Percentiles rank a stretch among this genome's conserved stretches.
Evolutionary conservation across 208 protist species (phyloP).

Genomic region (Trypanosoma caninum): DNA sequence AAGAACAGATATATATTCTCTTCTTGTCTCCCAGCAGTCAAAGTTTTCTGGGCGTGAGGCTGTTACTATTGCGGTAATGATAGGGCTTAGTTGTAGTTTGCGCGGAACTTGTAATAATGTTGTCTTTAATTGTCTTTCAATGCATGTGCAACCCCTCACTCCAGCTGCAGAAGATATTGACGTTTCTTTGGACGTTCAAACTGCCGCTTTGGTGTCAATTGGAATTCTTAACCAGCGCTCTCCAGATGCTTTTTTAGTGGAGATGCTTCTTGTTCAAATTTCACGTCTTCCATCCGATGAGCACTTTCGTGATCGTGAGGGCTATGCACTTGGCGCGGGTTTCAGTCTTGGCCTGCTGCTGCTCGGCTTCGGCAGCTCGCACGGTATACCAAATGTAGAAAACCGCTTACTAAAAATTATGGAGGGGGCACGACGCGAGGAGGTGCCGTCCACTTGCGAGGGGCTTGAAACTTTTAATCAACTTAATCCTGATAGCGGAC

Average conservation of each 20-base stretch:
- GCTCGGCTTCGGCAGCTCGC: constrained; percentile 53
- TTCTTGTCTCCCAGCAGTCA: constrained; percentile 62
- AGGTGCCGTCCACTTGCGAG: constrained; percentile 42
- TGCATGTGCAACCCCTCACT: constrained; percentile 82
- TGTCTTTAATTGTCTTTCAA: constrained; percentile 82
- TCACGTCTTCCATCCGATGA: constrained; percentile 83
- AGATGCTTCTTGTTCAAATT: constrained; percentile 82
- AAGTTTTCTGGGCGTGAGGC: constrained; percentile 67
- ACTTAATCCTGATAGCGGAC: constrained; percentile 36
- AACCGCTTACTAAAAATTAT: constrained; percentile 70
- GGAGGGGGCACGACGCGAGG: constrained; percentile 51
- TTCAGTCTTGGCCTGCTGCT: constrained; percentile 78
- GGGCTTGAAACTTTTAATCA: constrained; percentile 55
- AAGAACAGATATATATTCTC: constrained; percentile 82
- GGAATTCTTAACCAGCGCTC: constrained; percentile 69
- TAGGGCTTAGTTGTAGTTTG: constrained; percentile 86
- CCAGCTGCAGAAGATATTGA: constrained; percentile 81
- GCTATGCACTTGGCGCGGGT: constrained; percentile 71
- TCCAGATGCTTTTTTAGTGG: constrained; percentile 69
- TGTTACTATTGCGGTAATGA: constrained; percentile 77
- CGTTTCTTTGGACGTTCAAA: constrained; percentile 82
- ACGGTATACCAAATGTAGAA: constrained; percentile 51
- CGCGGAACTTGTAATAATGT: constrained; percentile 71
- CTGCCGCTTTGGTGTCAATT: constrained; percentile 68
- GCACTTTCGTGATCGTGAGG: constrained; percentile 77